These are phyloP conservation scores for Eutypella sp. DNA, from an alignment of 2,329 filamentous ascomycete species.

Conservation along the genomic window DNA sequence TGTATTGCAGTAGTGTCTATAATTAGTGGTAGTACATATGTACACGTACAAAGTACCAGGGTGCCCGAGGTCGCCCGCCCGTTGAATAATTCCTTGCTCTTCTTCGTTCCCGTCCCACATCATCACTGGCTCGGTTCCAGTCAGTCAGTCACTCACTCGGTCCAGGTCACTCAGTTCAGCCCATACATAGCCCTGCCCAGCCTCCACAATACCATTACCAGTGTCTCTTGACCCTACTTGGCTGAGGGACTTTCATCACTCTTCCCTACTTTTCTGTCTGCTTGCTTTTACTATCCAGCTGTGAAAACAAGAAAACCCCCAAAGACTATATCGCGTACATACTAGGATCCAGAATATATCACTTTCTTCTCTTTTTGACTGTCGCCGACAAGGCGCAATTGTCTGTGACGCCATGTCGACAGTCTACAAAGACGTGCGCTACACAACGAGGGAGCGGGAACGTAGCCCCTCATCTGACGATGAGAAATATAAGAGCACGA, in stretches of 20 bases:
- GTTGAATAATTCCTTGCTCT: not conserved
- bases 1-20: too few species aligned
- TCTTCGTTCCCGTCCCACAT: not conserved
- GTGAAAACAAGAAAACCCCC: too few species aligned
- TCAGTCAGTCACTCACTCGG: too few species aligned
- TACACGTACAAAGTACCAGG: too few species aligned
- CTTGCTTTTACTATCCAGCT: not conserved
- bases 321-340: not conserved
- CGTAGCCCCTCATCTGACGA: slow-evolving; percentile 21
- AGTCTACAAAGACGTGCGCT: slow-evolving; percentile 26
- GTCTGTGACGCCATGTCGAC: slow-evolving; percentile 19
- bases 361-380: slow-evolving; percentile 17
- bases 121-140: too few species aligned
- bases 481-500: slow-evolving; percentile 25
- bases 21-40: too few species aligned
- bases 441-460: slow-evolving; percentile 25
- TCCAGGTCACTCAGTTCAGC: not conserved
- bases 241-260: not conserved
- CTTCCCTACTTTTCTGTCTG: not conserved
- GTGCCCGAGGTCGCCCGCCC: too few species aligned
- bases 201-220: not conserved
- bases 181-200: not conserved
- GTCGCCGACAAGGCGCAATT: slow-evolving; percentile 6
- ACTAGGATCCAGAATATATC: not conserved
- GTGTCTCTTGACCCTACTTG: not conserved